Conservation (phyloP, 2,329 filamentous ascomycete species). For the Monilinia vaccinii-corymbosi region DNA sequence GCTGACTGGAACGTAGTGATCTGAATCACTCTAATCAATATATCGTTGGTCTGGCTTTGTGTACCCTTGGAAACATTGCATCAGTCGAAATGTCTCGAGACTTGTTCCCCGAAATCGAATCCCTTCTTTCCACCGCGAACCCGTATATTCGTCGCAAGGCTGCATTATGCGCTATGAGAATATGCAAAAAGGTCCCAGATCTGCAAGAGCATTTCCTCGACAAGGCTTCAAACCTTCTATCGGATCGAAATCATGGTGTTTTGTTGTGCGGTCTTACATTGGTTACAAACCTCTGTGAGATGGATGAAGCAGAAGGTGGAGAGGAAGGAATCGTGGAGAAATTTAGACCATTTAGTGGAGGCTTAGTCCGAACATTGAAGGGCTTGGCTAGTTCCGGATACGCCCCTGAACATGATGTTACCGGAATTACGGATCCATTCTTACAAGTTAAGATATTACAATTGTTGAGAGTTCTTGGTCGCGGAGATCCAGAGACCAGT, state of each 20-base stretch:
- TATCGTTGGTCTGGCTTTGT: constrained; percentile 90
- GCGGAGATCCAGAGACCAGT: constrained; percentile 78
- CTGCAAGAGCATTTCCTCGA: constrained; percentile 95
- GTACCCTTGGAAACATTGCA: constrained; percentile 94
- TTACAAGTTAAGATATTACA: constrained; percentile 93
- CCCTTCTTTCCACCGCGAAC: constrained; percentile 81
- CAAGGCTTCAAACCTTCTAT: constrained; percentile 78
- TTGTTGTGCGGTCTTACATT: constrained; percentile 85
- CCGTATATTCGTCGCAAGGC: constrained; percentile 98
- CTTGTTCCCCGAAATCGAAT: constrained; percentile 92
- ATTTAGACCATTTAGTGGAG: constrained; percentile 78
- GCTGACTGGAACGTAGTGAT: constrained; percentile 50
- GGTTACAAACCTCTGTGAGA: constrained; percentile 86
- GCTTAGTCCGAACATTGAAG: constrained; percentile 84
- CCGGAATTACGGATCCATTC: constrained; percentile 95
- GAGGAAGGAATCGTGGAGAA: constrained; percentile 84
- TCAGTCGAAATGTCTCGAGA: constrained; percentile 98
- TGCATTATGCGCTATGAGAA: constrained; percentile 96
- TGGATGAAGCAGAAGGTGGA: constrained; percentile 85
- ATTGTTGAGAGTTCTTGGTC: constrained; percentile 74
- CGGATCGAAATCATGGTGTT: constrained; percentile 93
- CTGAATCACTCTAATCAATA: constrained; percentile 97
- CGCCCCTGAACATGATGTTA: constrained; percentile 95
- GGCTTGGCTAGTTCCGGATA: constrained; percentile 90
- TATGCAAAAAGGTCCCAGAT: constrained; percentile 96